A percentile compares a stretch with the other conserved stretches of the same genome.
Conservation (phyloP, 2,329 filamentous ascomycete genomes). For the Colletotrichum sp. region DNA sequence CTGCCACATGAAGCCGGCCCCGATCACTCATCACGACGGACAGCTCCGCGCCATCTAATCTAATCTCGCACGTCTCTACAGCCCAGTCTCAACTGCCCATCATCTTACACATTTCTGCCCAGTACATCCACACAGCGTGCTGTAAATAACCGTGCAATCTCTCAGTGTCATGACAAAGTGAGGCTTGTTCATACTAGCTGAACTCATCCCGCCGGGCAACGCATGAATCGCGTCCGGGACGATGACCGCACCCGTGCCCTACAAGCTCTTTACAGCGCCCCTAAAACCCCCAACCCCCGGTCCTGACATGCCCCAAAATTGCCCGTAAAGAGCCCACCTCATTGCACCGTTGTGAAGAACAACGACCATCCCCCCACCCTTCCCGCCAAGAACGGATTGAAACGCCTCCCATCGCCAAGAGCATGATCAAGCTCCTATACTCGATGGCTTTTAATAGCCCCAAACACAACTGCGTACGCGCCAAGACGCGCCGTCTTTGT, state of each 20-base stretch:
- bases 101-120: background rate
- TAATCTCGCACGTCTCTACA: background rate
- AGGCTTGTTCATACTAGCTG: background rate
- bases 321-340: background rate
- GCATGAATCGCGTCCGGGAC: background rate
- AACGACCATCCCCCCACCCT: background rate
- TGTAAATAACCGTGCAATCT: background rate
- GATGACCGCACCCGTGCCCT: background rate
- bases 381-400: conserved; percentile 13
- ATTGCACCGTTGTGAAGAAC: background rate
- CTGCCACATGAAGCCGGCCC: background rate
- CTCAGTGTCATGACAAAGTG: background rate
- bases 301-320: background rate
- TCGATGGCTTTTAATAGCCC: conserved; percentile 17
- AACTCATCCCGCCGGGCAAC: background rate
- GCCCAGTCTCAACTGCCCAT: background rate
- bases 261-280: background rate
- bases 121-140: background rate
- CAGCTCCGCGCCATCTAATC: background rate
- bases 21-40: background rate
- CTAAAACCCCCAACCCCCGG: background rate
- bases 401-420: conserved; percentile 17
- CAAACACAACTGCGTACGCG: conserved; percentile 7
- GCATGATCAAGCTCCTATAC: conserved; percentile 18
- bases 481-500: background rate